A percentile compares a stretch with the other conserved stretches of the same genome.
These are phyloP conservation scores for Carex cristatella DNA, from an alignment of 176 grass and related monocot species.

Conservation along the genomic window DNA sequence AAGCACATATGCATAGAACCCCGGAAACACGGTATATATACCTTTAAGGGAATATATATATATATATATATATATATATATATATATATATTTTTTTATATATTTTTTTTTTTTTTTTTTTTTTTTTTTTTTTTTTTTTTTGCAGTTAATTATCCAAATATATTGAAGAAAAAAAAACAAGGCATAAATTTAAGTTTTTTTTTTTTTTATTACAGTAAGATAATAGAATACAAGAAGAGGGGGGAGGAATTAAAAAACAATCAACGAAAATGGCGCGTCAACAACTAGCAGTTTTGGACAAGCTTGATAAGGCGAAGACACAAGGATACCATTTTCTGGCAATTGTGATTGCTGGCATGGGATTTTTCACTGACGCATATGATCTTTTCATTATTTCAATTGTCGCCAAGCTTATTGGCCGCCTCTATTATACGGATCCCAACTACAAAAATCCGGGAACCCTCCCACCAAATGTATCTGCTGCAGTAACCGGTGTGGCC, in stretches of 20 bases:
- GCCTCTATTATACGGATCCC: constrained; percentile 63
- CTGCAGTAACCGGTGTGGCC: constrained; percentile 61
- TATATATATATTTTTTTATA: no score
- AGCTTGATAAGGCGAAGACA: constrained; percentile 58
- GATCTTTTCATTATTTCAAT: constrained; percentile 65
- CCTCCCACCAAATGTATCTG: constrained; percentile 51
- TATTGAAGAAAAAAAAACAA: background rate
- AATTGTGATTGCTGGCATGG: constrained; percentile 76
- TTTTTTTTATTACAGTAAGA: background rate
- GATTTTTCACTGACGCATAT: constrained; percentile 86
- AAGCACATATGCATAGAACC: background rate
- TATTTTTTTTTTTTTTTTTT: no score
- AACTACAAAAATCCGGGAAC: constrained; percentile 22
- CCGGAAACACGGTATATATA: no score
- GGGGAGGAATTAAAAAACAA: background rate
- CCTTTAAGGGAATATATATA: no score
- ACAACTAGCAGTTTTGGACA: constrained; percentile 54
- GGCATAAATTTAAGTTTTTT: background rate
- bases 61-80: no score
- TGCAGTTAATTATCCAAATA: background rate
- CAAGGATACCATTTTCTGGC: constrained; percentile 76
- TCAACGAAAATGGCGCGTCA: constrained; percentile 32
- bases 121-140: no score
- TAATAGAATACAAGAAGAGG: background rate
- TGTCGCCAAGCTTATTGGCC: constrained; percentile 56